Evolutionary conservation across 108 stramenopile species (phyloP), one percentile per base, ranked within the genome.

Genomic region (Schizochytrium sp.): DNA sequence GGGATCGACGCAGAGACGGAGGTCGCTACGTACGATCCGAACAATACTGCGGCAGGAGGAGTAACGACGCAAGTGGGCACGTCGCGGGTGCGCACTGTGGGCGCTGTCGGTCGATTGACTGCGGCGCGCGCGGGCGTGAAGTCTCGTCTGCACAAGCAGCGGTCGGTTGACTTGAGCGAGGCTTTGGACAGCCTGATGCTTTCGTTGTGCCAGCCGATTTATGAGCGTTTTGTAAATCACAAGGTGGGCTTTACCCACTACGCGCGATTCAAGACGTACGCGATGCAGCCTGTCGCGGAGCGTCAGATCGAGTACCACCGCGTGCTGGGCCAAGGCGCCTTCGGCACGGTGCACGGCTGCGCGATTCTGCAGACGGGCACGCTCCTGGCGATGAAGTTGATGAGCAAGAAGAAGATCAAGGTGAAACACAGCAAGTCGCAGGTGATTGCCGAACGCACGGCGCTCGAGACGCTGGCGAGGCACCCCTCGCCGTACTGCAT

Each of bases 401-500:
- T 93, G 91, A 90, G 87, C 58, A 92, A 88, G 60, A 91, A 91
- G 83, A 89, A 58, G 55, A 43, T 55, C n/a, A 34, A 19, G 41
- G 45, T 51, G 18, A 57, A 51, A 19, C 43, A 47, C 41, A 28
- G 41, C 16, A 53, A 53, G 43, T 4, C 10, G 23, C 48, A 34
- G 57, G 58, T 87, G 5, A 28, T 83, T 53, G 76, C 76, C n/a
- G 76, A 83, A 60, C 87, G 58, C 45, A 44, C 8, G 60, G 57
- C 87, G 29, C 60, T 44, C n/a, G 88, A 88, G 57, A 91, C 91
- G 53, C 92, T 92, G 23, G 76, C 63, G 57, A 87, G 88, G 57
- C 89, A 19, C 91, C 92, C 88, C 21, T 91, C 63, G 55, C 92
- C 93, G 16, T 93, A 91, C 90, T 89, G 92, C 53, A 59, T 93